Conservation (phyloP, 1,284 basidiomycete genomes). For the Meripilus lineatus region DNA sequence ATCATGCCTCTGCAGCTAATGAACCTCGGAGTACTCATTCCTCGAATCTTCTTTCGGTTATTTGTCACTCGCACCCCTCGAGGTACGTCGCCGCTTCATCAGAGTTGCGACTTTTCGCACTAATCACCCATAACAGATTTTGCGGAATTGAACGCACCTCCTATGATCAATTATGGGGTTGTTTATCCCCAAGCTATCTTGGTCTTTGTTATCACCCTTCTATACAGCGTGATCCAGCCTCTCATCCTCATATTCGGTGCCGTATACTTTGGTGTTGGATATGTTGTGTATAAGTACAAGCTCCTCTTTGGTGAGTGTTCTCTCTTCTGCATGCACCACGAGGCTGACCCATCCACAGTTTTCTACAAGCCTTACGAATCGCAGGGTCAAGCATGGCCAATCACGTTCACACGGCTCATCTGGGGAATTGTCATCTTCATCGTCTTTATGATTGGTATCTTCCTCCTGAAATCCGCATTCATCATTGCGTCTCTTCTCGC, state of each 20-base stretch:
- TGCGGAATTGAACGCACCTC: conserved; percentile 95
- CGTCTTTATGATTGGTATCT: conserved; percentile 92
- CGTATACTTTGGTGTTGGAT: conserved; percentile 90
- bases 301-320: conserved; percentile 78
- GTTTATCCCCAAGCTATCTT: conserved; percentile 95
- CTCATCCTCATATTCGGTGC: conserved; percentile 93
- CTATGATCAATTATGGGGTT: conserved; percentile 91
- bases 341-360: conserved; percentile 39
- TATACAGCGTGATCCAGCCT: conserved; percentile 95
- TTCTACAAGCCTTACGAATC: conserved; percentile 94
- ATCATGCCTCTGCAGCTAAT: conserved; percentile 94
- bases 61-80: conserved; percentile 82
- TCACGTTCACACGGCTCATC: conserved; percentile 82
- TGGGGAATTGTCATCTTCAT: conserved; percentile 88
- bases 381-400: conserved; percentile 91
- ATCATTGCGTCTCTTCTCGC: conserved; percentile 73
- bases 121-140: conserved; percentile 56
- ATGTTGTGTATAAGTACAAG: conserved; percentile 97
- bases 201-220: conserved; percentile 90
- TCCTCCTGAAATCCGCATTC: conserved; percentile 79
- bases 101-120: conserved; percentile 4
- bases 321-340: not conserved
- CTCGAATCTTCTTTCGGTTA: conserved; percentile 63
- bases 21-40: conserved; percentile 82
- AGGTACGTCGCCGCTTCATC: conserved; percentile 43